Evolutionary conservation across 169 alveolate genomes (phyloP), one percentile per base, ranked within the genome.

Genomic region (Plasmodium inui): DNA sequence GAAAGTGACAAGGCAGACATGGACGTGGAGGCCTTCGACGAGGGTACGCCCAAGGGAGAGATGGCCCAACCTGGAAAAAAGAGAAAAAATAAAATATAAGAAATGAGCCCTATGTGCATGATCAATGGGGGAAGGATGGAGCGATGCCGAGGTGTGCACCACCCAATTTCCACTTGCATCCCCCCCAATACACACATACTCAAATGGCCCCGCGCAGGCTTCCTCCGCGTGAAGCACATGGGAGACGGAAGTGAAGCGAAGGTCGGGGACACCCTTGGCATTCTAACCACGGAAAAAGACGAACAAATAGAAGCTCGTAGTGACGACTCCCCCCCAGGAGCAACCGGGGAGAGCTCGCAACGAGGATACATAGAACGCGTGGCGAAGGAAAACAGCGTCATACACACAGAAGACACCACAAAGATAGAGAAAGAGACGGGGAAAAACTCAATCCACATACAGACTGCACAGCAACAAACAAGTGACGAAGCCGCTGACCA

Each of bases 1-100:
- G 96, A 94, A 81, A 92, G 96, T 72, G 97, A 95, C 82, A 94
- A 93, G 39, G 96, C 97, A 32, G 97, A 95, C 71, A 95, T 95
- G 96, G 96, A 95, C 26, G 96, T 93, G 14, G 96, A 95, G 32
- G 91, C 94, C 39, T 94, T 95, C 74, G 96, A 95, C 70, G 95
- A 90, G 37, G 96, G 97, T 88, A 79, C 1, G 72, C 34, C 30
- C 12, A 2, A 37, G 14, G 37, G 22, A 32, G 32, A 26, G 32
- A 76, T 37, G 12, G 1, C 30, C n/a, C 30, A 83, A 17, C 30
- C 37, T 37, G 14, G n/a, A 26, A 28, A 83, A 61, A 55, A 61
- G 4, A 53, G 0, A 53, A 6, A 53, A 44, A 22, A 37, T 34
- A 8, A 26, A 78, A n/a, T n/a, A n/a, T n/a, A n/a, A n/a, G n/a